phyloP scores from a whole-genome alignment of 768 basidiomycete genomes.

The Trametes villosa region DNA sequence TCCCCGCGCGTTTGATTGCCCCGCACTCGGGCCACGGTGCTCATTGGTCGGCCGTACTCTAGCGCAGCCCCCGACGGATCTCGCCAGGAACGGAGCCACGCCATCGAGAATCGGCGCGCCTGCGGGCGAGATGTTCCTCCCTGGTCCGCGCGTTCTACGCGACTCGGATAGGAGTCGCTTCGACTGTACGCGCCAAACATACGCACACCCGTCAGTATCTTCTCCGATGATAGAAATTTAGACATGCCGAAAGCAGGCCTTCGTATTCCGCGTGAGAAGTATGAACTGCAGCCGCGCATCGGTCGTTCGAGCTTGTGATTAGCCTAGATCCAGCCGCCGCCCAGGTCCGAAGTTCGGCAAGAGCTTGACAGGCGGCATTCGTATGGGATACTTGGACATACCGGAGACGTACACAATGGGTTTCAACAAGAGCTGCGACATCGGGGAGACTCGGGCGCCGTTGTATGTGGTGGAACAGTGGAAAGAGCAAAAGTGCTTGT shows the following conservation, averaged over 20 bases:
- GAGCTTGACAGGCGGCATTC: not conserved
- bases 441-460: not conserved
- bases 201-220: not conserved
- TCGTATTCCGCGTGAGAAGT: not conserved
- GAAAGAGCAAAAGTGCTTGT: not conserved
- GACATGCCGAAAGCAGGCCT: slow-evolving; percentile 1
- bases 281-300: not conserved
- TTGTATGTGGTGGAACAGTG: not conserved
- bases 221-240: slow-evolving; percentile 11
- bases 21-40: slow-evolving; percentile 19
- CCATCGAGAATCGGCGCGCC: slow-evolving; percentile 2
- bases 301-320: slow-evolving; percentile 11
- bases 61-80: slow-evolving; percentile 12
- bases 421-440: not conserved
- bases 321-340: not conserved
- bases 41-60: slow-evolving; percentile 19
- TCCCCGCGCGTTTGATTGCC: slow-evolving; percentile 26
- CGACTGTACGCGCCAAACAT: not conserved
- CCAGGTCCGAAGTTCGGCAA: not conserved
- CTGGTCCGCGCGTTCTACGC: not conserved
- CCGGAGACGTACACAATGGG: not conserved
- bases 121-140: not conserved
- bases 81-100: slow-evolving; percentile 22
- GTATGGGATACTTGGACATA: not conserved
- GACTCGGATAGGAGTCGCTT: not conserved